phyloP scores from a whole-genome alignment of 2,329 filamentous ascomycete species.

The Trichothecium roseum region DNA sequence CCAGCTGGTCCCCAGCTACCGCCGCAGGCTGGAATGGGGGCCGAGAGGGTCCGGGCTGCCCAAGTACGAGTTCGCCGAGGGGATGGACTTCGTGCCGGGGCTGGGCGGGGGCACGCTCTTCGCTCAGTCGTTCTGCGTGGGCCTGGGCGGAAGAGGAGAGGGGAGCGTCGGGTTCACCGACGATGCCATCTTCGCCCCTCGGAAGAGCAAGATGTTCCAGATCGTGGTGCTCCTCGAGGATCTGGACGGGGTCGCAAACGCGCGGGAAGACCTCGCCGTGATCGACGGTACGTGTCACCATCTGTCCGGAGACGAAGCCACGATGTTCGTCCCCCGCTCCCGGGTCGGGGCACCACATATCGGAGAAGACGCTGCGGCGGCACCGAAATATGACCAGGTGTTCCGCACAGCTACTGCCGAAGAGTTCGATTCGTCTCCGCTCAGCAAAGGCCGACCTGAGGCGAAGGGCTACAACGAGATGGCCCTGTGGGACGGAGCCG shows the following conservation, averaged over 20 bases:
- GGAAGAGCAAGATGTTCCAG: background rate
- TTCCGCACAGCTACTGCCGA: too few relatives aligned
- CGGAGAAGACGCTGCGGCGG: too few relatives aligned
- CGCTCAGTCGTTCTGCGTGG: conserved; percentile 4
- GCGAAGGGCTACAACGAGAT: too few relatives aligned
- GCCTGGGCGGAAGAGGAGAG: background rate
- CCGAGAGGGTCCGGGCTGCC: conserved; percentile 6
- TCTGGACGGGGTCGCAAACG: background rate
- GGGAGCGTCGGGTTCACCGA: conserved; percentile 6
- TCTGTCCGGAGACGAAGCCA: too few relatives aligned
- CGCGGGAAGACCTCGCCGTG: background rate
- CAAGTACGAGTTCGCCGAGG: conserved; percentile 3
- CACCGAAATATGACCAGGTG: too few relatives aligned
- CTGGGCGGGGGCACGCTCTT: conserved; percentile 4
- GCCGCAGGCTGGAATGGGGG: conserved; percentile 6
- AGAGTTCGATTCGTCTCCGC: too few relatives aligned
- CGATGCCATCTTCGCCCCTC: conserved; percentile 5
- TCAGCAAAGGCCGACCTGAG: too few relatives aligned
- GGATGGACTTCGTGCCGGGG: conserved; percentile 6
- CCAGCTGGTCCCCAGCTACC: conserved; percentile 8
- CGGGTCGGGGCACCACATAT: too few relatives aligned
- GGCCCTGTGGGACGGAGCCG: too few relatives aligned
- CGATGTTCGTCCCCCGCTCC: too few relatives aligned
- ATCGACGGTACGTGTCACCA: too few relatives aligned
- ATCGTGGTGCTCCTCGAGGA: background rate